phyloP scores from a whole-genome alignment of 2,329 filamentous ascomycete genomes.

The Penicillium occitanis region DNA sequence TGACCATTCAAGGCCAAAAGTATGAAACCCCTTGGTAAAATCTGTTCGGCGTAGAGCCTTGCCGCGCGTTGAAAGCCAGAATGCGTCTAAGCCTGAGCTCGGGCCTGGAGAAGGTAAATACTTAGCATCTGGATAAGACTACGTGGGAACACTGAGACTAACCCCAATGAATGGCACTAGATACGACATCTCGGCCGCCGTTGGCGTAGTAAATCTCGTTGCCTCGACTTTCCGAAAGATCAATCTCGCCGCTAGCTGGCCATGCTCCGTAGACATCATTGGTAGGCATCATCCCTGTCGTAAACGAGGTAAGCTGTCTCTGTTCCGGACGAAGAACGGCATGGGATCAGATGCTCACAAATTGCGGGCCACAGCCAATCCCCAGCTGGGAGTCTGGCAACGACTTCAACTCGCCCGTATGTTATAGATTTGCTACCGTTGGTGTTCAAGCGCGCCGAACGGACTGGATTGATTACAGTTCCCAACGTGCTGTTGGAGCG shows the following conservation, averaged over 20 bases:
- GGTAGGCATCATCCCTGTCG: constrained; percentile 53
- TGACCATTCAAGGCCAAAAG: constrained; percentile 56
- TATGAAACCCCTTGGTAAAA: constrained; percentile 45
- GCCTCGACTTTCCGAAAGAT: constrained; percentile 53
- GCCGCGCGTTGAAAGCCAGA: constrained; percentile 31
- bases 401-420: constrained; percentile 56
- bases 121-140: constrained; percentile 26
- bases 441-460: constrained; percentile 52
- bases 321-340: not conserved
- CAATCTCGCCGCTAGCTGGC: constrained; percentile 56
- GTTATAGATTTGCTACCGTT: constrained; percentile 49
- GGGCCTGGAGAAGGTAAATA: constrained; percentile 21
- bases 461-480: constrained; percentile 52
- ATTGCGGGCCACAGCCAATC: constrained; percentile 58
- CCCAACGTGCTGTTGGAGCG: constrained; percentile 47
- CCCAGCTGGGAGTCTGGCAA: constrained; percentile 53
- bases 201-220: constrained; percentile 35
- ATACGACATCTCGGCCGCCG: constrained; percentile 23
- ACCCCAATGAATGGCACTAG: constrained; percentile 33
- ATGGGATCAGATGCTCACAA: constrained; percentile 38
- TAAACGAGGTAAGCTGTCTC: not conserved
- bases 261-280: constrained; percentile 51
- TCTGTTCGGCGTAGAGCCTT: constrained; percentile 31
- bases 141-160: constrained; percentile 46
- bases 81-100: constrained; percentile 24